phyloP scores from a whole-genome alignment of 768 basidiomycete genomes.

The Pleurotus ostreatus region DNA sequence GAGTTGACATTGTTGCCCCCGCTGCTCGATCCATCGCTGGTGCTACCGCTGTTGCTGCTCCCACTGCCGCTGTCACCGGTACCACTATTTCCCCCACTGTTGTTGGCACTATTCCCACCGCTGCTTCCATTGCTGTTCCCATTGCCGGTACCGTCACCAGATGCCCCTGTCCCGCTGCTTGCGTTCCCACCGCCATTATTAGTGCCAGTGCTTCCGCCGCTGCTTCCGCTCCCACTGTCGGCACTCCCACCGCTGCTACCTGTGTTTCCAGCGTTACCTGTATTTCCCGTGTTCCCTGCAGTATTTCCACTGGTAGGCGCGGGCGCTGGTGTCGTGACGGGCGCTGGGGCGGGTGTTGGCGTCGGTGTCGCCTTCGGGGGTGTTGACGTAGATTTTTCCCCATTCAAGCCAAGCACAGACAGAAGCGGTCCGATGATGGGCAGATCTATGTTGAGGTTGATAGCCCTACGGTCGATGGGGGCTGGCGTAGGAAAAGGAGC shows the following conservation, averaged over 20 bases:
- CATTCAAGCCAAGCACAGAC: background rate
- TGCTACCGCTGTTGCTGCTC: background rate
- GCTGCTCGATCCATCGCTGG: background rate
- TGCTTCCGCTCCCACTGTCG: background rate
- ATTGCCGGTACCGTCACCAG: background rate
- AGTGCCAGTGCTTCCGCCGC: background rate
- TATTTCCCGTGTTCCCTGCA: too few species aligned
- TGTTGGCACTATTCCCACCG: background rate
- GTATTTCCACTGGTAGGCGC: background rate
- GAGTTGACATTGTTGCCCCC: constrained; percentile 8
- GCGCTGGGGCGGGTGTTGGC: background rate
- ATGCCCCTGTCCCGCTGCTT: background rate
- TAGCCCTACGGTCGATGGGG: background rate
- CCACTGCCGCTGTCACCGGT: background rate
- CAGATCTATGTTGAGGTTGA: background rate
- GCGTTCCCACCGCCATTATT: background rate
- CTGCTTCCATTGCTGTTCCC: background rate
- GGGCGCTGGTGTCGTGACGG: background rate
- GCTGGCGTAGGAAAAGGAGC: background rate
- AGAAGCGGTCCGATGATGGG: background rate
- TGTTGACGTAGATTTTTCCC: background rate
- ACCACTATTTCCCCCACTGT: background rate
- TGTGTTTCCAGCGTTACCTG: too few species aligned
- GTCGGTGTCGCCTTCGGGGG: background rate
- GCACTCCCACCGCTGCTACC: too few species aligned